Conservation (phyloP, 2,329 filamentous ascomycete genomes). For the Ustulina deusta region DNA sequence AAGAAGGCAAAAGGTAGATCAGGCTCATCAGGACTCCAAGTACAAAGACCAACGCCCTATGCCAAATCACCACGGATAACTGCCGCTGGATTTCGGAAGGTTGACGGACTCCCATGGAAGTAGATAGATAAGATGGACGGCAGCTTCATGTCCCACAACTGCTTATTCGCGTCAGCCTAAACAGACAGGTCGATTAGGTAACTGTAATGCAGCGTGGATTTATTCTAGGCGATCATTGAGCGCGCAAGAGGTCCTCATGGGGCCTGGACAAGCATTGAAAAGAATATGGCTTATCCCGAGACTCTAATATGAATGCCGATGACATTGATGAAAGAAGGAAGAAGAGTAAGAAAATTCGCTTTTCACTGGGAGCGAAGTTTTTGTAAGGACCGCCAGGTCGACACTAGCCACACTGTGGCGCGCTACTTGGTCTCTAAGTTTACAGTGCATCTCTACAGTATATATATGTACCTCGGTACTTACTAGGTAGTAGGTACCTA, state of each 20-base stretch:
- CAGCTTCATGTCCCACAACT: conserved; percentile 54
- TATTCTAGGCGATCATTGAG: conserved; percentile 97
- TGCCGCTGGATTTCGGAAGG: background rate
- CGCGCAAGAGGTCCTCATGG: conserved; percentile 86
- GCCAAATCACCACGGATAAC: background rate
- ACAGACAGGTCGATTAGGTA: conserved; percentile 65
- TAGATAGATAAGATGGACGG: conserved; percentile 7
- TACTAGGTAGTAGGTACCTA: conserved; percentile 8
- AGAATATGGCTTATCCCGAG: conserved; percentile 82
- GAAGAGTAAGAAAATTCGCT: conserved; percentile 52
- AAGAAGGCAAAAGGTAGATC: conserved; percentile 51
- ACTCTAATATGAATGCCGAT: conserved; percentile 98
- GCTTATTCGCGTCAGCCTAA: conserved; percentile 55
- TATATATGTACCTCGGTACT: background rate
- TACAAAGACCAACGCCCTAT: background rate
- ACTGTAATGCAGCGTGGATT: conserved; percentile 78
- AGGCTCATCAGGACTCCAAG: background rate
- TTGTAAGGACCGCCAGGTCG: conserved; percentile 8
- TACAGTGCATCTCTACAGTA: no score
- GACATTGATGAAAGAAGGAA: conserved; percentile 76
- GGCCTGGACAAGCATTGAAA: conserved; percentile 94
- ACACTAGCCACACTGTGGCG: conserved; percentile 40
- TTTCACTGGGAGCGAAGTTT: conserved; percentile 20
- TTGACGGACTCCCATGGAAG: no score
- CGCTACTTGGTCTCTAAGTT: background rate